Conservation (phyloP, 1,139 yeast species). For the Magnusiomyces clavatus region DNA sequence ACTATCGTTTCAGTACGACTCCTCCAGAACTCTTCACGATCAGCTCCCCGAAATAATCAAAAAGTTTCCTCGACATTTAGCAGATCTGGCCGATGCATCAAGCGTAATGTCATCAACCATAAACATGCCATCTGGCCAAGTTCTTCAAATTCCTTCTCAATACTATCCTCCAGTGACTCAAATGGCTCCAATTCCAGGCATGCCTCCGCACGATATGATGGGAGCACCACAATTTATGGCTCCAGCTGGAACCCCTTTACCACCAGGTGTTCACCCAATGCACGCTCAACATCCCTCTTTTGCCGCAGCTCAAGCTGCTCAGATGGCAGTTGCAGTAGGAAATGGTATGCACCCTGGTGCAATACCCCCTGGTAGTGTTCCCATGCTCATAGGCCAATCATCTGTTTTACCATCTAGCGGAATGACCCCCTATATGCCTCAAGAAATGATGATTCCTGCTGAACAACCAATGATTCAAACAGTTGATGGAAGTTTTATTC, state of each 20-base stretch:
- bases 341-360: too few relatives aligned
- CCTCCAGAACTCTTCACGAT: slow-evolving; percentile 32
- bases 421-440: slow-evolving; percentile 5
- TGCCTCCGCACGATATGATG: too few relatives aligned
- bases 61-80: slow-evolving; percentile 27
- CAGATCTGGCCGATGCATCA: slow-evolving; percentile 30
- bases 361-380: not conserved
- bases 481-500: not conserved
- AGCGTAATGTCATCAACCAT: slow-evolving; percentile 16
- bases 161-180: not conserved
- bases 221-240: too few relatives aligned
- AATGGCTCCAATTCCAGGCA: too few relatives aligned
- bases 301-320: too few relatives aligned
- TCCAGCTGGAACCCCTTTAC: not conserved
- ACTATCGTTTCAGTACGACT: slow-evolving; percentile 34
- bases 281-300: too few relatives aligned
- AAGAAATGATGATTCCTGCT: slow-evolving; percentile 3
- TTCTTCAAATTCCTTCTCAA: slow-evolving; percentile 10
- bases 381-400: slow-evolving; percentile 7
- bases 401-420: slow-evolving; percentile 8
- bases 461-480: slow-evolving; percentile 1
- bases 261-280: not conserved
- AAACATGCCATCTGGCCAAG: slow-evolving; percentile 9
- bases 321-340: too few relatives aligned
- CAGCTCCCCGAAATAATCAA: slow-evolving; percentile 30